Base-by-base conservation (phyloP, 176 grass and related monocot species). In the Triticum urartu region DNA sequence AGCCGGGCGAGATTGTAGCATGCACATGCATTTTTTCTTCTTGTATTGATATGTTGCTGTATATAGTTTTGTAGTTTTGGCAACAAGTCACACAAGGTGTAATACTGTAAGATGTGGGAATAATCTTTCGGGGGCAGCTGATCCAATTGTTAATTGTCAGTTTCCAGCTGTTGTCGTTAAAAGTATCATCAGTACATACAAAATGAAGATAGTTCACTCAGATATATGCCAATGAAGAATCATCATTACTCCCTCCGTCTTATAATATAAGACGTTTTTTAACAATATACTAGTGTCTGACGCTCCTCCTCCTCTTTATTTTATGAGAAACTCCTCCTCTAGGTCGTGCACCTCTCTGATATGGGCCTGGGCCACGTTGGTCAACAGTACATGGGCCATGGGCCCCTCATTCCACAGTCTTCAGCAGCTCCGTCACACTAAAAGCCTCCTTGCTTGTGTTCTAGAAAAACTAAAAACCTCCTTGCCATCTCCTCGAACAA, bases 131-230 rank as follows among this genome's bases (percentile, higher is more conserved):
- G 17, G 28, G 67, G 18, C 61, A 76, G 28, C 38, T 84, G 63
- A 81, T 78, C 25, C 48, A 77, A 77, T 86, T 76, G 9, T 68
- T 5, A 47, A 65, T 69, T 78, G n/a, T 11, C 39, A 81, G 26
- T 39, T 50, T 64, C 40, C 56, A 79, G 56, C 67, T 64, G 74
- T 65, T 73, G 40, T 73, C n/a, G 14, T 66, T 39, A 64, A 64
- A 72, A 21, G 59, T 58, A 21, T 86, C 59, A 45, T 13, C 13
- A 34, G 68, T 69, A 26, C 34, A 35, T 35, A 18, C 21, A 45
- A 8, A 8, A 75, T 5, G 24, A 75, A 50, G 3, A 75, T 13
- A 48, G 24, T 45, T 47, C 40, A 74, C 60, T 63, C 7, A 63
- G n/a, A 63, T 63, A 63, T 63, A 1, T 86, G 66, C 9, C 36